Evolutionary conservation across 176 grass and related monocot species (phyloP).

Genomic region (Luzula sylvatica): DNA sequence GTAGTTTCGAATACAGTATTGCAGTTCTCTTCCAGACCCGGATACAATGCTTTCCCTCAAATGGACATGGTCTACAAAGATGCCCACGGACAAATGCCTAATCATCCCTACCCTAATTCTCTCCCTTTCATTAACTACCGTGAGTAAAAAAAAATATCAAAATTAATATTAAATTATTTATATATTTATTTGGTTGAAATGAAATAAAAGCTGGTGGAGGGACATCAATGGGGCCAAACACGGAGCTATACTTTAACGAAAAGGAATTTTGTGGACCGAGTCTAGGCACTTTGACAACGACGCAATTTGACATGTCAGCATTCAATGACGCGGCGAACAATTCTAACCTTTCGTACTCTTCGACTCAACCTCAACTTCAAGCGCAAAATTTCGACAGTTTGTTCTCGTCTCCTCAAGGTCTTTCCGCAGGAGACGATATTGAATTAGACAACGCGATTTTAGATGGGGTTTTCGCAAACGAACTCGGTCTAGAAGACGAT

Average conservation of each 20-base stretch:
- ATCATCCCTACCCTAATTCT: conserved; percentile 1
- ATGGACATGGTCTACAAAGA: conserved; percentile 59
- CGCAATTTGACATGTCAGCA: conserved; percentile 41
- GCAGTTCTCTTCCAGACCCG: conserved; percentile 80
- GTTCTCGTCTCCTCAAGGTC: conserved; percentile 26
- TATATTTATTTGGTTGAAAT: background rate
- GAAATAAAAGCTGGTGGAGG: conserved; percentile 34
- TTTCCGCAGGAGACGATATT: conserved; percentile 24
- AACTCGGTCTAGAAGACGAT: conserved; percentile 35
- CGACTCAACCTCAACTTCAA: conserved; percentile 14
- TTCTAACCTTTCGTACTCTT: conserved; percentile 13
- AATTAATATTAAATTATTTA: too few relatives aligned
- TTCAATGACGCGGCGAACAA: conserved; percentile 39
- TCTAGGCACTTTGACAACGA: conserved; percentile 30
- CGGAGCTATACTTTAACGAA: conserved; percentile 39
- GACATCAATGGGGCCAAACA: conserved; percentile 24
- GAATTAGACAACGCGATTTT: conserved; percentile 47
- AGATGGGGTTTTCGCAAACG: conserved; percentile 47
- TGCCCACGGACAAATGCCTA: conserved; percentile 65
- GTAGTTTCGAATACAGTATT: conserved; percentile 85
- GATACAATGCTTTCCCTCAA: conserved; percentile 92
- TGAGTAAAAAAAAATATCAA: too few relatives aligned
- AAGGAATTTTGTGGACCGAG: conserved; percentile 36
- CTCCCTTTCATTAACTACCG: too few relatives aligned
- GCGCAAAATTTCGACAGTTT: conserved; percentile 13